Conservation (phyloP, 768 basidiomycete species). For the Cubamyces lactineus region DNA sequence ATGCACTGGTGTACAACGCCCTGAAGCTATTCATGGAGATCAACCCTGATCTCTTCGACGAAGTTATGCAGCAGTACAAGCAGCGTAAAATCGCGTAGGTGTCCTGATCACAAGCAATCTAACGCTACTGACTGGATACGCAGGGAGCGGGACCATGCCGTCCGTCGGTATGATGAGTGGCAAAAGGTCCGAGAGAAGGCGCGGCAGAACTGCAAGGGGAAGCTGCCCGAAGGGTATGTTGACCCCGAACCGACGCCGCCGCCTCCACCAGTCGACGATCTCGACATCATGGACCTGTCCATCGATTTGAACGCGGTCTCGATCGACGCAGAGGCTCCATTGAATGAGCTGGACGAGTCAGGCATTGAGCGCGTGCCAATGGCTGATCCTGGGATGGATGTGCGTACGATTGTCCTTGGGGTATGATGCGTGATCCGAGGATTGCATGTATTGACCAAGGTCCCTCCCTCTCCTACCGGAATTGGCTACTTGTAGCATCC, state of each 20-base stretch:
- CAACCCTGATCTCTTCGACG: conserved; percentile 95
- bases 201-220: conserved; percentile 67
- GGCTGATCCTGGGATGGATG: conserved; percentile 88
- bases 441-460: conserved; percentile 27
- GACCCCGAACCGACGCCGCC: conserved; percentile 75
- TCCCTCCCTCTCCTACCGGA: conserved; percentile 16
- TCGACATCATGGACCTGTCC: conserved; percentile 85
- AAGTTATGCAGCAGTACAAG: conserved; percentile 91
- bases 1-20: conserved; percentile 99
- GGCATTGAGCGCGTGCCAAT: conserved; percentile 89
- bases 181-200: conserved; percentile 81
- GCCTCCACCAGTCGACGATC: conserved; percentile 79
- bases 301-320: conserved; percentile 87
- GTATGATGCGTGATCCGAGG: conserved; percentile 24
- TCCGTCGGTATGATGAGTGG: conserved; percentile 89
- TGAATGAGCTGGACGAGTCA: conserved; percentile 70
- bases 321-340: conserved; percentile 66
- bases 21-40: conserved; percentile 99
- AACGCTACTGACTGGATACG: background rate
- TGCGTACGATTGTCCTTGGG: conserved; percentile 47
- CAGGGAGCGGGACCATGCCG: conserved; percentile 88
- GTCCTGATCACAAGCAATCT: background rate
- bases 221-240: conserved; percentile 70
- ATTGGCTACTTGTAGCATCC: conserved; percentile 50
- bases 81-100: conserved; percentile 83